These are phyloP conservation scores for Citeromyces hawaiiensis DNA, from an alignment of 1,139 yeast genomes.

Conservation along the genomic window DNA sequence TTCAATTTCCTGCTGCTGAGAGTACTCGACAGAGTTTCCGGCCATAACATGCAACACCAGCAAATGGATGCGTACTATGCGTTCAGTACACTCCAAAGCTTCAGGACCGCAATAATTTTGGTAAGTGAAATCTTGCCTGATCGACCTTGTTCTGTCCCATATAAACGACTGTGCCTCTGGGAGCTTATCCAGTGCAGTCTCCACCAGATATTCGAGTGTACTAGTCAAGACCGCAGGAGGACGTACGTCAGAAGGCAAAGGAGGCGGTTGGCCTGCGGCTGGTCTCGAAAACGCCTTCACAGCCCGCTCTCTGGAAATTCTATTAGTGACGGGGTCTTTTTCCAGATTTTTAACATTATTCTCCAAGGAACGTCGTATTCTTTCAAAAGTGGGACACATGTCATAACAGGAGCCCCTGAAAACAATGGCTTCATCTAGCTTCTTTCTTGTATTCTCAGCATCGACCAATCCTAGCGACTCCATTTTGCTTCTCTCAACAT, in stretches of 20 bases:
- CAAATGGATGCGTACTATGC: constrained; percentile 82
- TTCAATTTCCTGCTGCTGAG: constrained; percentile 91
- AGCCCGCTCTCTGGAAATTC: constrained; percentile 51
- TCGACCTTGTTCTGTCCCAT: constrained; percentile 99
- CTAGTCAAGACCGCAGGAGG: constrained; percentile 66
- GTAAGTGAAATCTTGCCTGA: constrained; percentile 92
- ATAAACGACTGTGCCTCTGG: constrained; percentile 85
- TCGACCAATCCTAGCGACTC: constrained; percentile 78
- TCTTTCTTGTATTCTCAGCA: constrained; percentile 71
- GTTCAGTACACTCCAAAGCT: constrained; percentile 85
- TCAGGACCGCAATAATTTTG: constrained; percentile 92
- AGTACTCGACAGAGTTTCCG: constrained; percentile 55
- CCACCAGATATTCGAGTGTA: constrained; percentile 61
- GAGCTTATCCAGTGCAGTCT: constrained; percentile 43
- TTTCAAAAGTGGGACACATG: constrained; percentile 92
- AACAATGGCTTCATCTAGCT: constrained; percentile 71
- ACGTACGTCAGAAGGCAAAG: constrained; percentile 92
- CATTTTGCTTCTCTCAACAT: constrained; percentile 67
- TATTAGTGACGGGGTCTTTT: constrained; percentile 49
- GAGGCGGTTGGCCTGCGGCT: constrained; percentile 91
- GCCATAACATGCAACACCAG: constrained; percentile 82
- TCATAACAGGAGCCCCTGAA: constrained; percentile 84
- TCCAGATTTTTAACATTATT: constrained; percentile 78
- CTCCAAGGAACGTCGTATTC: constrained; percentile 80
- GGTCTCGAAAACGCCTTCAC: constrained; percentile 94